Conservation (phyloP, 2,329 filamentous ascomycete genomes). For the Ophiosphaerella herpotricha region DNA sequence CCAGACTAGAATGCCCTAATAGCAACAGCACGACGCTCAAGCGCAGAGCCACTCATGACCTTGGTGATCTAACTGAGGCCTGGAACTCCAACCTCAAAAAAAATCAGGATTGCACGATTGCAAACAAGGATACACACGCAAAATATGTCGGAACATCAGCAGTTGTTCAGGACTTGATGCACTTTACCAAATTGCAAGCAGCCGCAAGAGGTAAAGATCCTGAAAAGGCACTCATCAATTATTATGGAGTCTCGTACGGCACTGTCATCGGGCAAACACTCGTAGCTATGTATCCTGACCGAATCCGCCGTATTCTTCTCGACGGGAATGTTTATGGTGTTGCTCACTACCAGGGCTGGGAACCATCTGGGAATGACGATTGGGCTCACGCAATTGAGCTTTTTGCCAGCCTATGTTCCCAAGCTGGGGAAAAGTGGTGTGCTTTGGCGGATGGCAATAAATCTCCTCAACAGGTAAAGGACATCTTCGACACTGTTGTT, state of each 20-base stretch:
- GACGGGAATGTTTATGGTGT: constrained; percentile 48
- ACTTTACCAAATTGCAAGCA: constrained; percentile 24
- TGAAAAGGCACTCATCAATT: constrained; percentile 40
- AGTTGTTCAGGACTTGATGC: constrained; percentile 34
- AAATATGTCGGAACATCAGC: constrained; percentile 23
- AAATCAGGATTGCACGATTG: background rate
- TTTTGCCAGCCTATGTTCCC: constrained; percentile 60
- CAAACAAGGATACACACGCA: constrained; percentile 5
- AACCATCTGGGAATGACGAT: background rate
- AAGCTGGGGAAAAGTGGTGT: constrained; percentile 45
- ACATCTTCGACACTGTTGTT: constrained; percentile 5
- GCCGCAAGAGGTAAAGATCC: constrained; percentile 22
- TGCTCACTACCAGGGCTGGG: constrained; percentile 7
- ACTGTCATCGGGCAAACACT: constrained; percentile 52
- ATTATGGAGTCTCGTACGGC: constrained; percentile 51
- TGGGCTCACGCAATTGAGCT: constrained; percentile 30
- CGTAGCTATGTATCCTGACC: constrained; percentile 49
- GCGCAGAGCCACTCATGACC: background rate
- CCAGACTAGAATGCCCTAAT: constrained; percentile 20
- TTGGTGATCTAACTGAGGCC: background rate
- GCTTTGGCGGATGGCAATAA: constrained; percentile 1
- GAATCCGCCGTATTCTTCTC: constrained; percentile 42
- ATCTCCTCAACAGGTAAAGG: constrained; percentile 1
- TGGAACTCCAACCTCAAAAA: constrained; percentile 3
- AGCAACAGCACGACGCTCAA: constrained; percentile 4